Base-by-base conservation (phyloP, 176 grass and related monocot genomes). In the Carex cristatella region DNA sequence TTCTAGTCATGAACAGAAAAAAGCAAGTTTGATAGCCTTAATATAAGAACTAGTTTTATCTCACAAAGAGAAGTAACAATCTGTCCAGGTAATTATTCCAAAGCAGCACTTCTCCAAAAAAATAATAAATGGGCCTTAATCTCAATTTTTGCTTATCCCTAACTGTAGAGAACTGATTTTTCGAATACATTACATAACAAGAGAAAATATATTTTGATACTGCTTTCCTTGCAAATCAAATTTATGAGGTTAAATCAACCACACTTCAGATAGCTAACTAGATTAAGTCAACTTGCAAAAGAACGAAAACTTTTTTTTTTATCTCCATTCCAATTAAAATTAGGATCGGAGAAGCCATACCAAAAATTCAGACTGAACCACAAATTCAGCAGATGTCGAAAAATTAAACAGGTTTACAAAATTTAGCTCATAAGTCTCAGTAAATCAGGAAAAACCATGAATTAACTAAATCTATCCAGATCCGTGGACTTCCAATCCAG, bases 401-500 rank as follows among this genome's bases (percentile, higher is more conserved):
- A n/a, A 42, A 10, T 37, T 16, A 68, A 68, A 37, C 4, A 68
- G 10, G 0, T 68, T 31, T 68, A 37, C 32, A 69, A 35, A 68
- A 16, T 35, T 37, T 33, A 15, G 66, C 13, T 42, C 35, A n/a
- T 2, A 40, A 16, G 13, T 18, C 6, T 0, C 66, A 19, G 69
- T 48, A 7, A 18, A 18, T 42, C 38, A 42, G 69, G 1, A 72
- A 19, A 7, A n/a, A 10, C 28, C 31, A 46, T 4, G 60, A 46
- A 42, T 81, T 23, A 12, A 81, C 79, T 61, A 40, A 81, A 81
- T 81, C 32, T 40, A 64, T 81, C 79, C 79, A 81, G 79, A 81
- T 81, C 79, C 79, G 31, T 19, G 8, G 11, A 81, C 15, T 79
- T 59, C 1, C 11, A 3, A 57, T 61, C 19, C 77, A 61, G 12